Evolutionary conservation across 2,329 filamentous ascomycete genomes (phyloP), one percentile per base, ranked within the genome.

Genomic region (Alternaria panax): DNA sequence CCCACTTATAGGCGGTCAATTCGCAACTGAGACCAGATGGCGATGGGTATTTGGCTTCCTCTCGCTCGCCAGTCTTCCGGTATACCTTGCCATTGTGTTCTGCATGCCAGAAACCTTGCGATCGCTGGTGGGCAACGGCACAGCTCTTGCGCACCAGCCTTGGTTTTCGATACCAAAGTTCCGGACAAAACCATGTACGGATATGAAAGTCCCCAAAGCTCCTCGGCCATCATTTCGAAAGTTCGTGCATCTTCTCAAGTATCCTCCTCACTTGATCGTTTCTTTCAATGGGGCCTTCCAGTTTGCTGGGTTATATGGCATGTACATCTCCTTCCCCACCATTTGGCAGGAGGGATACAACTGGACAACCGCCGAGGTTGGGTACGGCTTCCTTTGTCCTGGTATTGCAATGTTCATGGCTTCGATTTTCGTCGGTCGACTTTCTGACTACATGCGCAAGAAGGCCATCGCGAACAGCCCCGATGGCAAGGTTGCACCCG

Each of bases 41-140:
- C 68, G 81, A 60, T 83, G 80, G 80, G 73, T 79, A 4, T 82
- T 82, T 58, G 80, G 78, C 1, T 81, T 82, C 43, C 60, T 76
- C 24, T 75, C 61, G 60, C 20, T 65, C 42, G 57, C 61, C 3
- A 73, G 60, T 65, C 59, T 69, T 24, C 76, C 65, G 24, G 67
- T 74, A 6, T 74, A 71, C 46, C 46, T 67, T 6, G 59, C 71
- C 4, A 71, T 81, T 20, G 27, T 76, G 20, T 74, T 82, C 52
- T 76, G 75, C 55, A 79, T 83, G 7, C 82, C 82, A 0, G 82
- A 84, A 62, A 84, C 82, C 2, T 71, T 83, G 8, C 78, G 81
- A 25, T 74, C 76, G 5, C 68, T 80, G 2, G 82, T 82, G 2
- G 82, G 82, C 5, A 81, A 82, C 54, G 81, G 80, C 16, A 63